Conservation (phyloP, 78 protist genomes). For the Monosiga brevicollis region DNA sequence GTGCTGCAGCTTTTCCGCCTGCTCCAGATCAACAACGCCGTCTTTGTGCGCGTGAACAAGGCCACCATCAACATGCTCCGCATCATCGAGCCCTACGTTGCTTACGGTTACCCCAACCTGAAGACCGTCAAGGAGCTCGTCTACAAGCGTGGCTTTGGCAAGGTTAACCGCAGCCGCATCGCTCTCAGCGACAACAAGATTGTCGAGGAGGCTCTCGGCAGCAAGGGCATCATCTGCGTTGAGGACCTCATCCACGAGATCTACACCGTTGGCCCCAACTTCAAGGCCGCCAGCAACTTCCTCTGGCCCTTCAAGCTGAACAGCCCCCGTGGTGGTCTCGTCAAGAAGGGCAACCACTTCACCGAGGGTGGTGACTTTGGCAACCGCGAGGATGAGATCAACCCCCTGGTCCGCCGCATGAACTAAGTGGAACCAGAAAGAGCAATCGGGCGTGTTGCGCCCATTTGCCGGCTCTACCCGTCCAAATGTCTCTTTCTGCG, state of each 20-base stretch:
- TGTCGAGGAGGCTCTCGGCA: conserved; percentile 74
- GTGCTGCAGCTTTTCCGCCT: conserved; percentile 96
- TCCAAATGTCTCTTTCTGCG: too few relatives aligned
- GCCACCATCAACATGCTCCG: conserved; percentile 95
- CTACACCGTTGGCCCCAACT: conserved; percentile 91
- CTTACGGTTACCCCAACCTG: conserved; percentile 95
- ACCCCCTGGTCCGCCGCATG: conserved; percentile 72
- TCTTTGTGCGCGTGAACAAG: conserved; percentile 94
- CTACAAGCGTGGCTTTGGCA: conserved; percentile 98
- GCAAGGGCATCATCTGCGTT: conserved; percentile 81
- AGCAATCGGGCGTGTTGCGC: too few relatives aligned
- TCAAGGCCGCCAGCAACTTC: conserved; percentile 86
- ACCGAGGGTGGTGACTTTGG: conserved; percentile 98
- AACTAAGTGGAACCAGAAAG: too few relatives aligned
- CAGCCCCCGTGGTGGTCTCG: conserved; percentile 87
- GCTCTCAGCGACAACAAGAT: conserved; percentile 85
- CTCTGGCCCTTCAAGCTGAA: conserved; percentile 99
- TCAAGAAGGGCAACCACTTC: conserved; percentile 79
- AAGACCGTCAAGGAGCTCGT: conserved; percentile 89
- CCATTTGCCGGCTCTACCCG: too few relatives aligned
- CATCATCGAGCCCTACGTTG: conserved; percentile 91
- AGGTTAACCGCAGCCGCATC: conserved; percentile 85
- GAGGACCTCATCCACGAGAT: conserved; percentile 99
- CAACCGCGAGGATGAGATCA: conserved; percentile 91
- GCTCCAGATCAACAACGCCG: conserved; percentile 97